phyloP scores from a whole-genome alignment of 2,329 filamentous ascomycete genomes.

The Teratosphaeria nubilosa region DNA sequence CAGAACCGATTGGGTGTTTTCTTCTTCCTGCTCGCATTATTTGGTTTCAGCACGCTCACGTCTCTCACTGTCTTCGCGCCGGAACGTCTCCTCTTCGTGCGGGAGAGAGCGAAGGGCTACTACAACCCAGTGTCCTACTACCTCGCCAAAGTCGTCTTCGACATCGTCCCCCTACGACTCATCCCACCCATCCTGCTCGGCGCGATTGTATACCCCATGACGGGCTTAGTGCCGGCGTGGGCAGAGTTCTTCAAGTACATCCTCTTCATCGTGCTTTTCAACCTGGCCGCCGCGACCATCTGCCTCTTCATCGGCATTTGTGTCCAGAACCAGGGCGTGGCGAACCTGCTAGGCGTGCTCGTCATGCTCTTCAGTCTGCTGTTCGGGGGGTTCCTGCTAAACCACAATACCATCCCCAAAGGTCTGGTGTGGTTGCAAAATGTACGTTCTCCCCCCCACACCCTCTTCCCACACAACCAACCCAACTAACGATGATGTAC shows the following conservation, averaged over 20 bases:
- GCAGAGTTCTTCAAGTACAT: slow-evolving; percentile 85
- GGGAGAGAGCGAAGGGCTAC: slow-evolving; percentile 93
- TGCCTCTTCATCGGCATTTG: slow-evolving; percentile 95
- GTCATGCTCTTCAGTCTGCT: slow-evolving; percentile 96
- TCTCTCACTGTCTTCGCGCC: slow-evolving; percentile 87
- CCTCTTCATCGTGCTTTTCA: slow-evolving; percentile 87
- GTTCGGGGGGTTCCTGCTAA: slow-evolving; percentile 87
- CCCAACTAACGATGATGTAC: neutral
- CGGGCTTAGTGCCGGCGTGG: slow-evolving; percentile 72
- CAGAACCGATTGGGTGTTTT: slow-evolving; percentile 95
- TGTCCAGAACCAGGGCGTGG: slow-evolving; percentile 82
- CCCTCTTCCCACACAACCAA: neutral
- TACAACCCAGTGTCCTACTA: slow-evolving; percentile 94
- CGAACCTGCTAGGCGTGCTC: slow-evolving; percentile 84
- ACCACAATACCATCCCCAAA: slow-evolving; percentile 83
- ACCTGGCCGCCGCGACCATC: slow-evolving; percentile 83
- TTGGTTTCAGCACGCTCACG: slow-evolving; percentile 92
- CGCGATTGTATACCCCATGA: slow-evolving; percentile 96
- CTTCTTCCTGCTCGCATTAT: slow-evolving; percentile 91
- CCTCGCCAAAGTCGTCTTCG: slow-evolving; percentile 91
- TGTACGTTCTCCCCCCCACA: slow-evolving; percentile 36
- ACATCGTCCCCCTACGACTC: slow-evolving; percentile 87
- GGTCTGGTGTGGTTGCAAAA: slow-evolving; percentile 83
- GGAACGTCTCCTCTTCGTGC: slow-evolving; percentile 80
- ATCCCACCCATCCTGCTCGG: slow-evolving; percentile 93